Evolutionary conservation across 441 rosid species (phyloP), one percentile per base, ranked within the genome.

Genomic region (Mallotus japonicus): DNA sequence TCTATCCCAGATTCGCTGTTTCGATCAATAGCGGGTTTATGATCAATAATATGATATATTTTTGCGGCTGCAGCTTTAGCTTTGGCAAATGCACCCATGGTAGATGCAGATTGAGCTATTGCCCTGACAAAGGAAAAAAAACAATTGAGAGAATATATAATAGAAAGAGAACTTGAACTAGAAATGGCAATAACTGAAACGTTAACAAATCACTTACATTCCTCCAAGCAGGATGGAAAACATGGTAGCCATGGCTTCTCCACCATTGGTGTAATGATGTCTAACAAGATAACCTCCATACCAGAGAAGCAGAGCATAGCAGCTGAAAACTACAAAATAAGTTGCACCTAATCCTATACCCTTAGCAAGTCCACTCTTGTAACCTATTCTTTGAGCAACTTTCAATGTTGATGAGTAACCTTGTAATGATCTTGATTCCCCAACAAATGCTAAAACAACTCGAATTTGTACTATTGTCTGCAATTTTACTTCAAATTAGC

Each of bases 201-300:
- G n/a, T n/a, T n/a, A n/a, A n/a, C 3, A 28, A 28, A 28, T 28
- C 40, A 83, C 98, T 89, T 82, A 96, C 99, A 96, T 66, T 77
- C 99, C 99, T 79, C 99, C 99, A 11, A 96, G 84, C 97, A 96
- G 93, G 69, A 96, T 98, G 4, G 97, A 94, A 73, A 96, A 96
- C 99, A 96, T 96, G 65, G 99, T 96, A 55, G 99, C 83, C 24
- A 96, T 92, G 5, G 99, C 99, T 46, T 93, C 97, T 61, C 98
- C 99, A 75, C 99, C 99, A 78, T 96, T 92, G 64, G 99, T 93
- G 75, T 82, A 86, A 86, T 87, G 99, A 59, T 93, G 98, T 37
- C 99, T 86, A 47, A 96, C 97, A 42, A 96, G 96, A 59, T 88
- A 92, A 15, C 99, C 99, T 15, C 99, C 99, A 74, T 96, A 96